A percentile compares a stretch with the other conserved stretches of the same genome.
phyloP scores from a whole-genome alignment of 352 stramenopile species.

The Globisporangium nunn region DNA sequence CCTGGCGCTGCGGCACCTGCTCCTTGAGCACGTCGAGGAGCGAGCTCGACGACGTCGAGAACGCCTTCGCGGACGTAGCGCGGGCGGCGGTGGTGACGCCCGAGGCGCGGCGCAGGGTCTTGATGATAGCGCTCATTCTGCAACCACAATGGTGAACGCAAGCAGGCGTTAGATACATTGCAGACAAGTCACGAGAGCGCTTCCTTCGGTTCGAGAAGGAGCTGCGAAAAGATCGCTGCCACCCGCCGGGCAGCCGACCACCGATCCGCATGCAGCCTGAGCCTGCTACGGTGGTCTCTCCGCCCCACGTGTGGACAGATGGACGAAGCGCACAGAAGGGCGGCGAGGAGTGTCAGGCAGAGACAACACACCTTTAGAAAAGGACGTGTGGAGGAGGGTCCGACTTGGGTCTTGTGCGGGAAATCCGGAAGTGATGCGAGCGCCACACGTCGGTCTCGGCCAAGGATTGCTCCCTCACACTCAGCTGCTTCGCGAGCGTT shows the following conservation, averaged over 20 bases:
- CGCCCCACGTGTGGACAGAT: background rate
- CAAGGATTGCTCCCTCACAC: background rate
- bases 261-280: background rate
- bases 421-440: conserved; percentile 6
- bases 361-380: background rate
- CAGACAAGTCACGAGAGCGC: too few species aligned
- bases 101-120: conserved; percentile 50
- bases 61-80: conserved; percentile 35
- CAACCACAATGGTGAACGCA: background rate
- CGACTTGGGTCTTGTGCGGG: conserved; percentile 2
- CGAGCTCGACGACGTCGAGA: conserved; percentile 63
- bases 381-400: background rate
- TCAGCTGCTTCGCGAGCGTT: background rate
- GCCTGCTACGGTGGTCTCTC: background rate
- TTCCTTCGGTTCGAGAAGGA: too few species aligned
- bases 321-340: background rate
- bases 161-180: conserved; percentile 1
- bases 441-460: conserved; percentile 1
- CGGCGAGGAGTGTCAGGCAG: too few species aligned
- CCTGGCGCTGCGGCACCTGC: conserved; percentile 89
- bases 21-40: conserved; percentile 83
- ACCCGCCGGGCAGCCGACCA: too few species aligned
- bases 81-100: conserved; percentile 34
- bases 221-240: too few species aligned
- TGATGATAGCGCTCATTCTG: conserved; percentile 63